These are phyloP conservation scores for Perilla frutescens DNA, from an alignment of 257 asterid species.

Conservation along the genomic window DNA sequence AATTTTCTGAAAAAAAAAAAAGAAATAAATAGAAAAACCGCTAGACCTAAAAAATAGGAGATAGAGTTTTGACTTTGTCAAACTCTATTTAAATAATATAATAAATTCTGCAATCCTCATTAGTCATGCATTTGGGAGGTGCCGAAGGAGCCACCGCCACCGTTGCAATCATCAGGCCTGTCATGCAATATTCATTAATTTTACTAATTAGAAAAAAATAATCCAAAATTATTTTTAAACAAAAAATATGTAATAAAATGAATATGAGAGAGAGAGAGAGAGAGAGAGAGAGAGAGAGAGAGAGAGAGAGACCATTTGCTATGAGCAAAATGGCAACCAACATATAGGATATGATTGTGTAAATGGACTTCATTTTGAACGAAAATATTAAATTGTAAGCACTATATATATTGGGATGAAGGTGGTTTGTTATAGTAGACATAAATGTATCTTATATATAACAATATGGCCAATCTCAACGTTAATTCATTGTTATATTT, in stretches of 20 bases:
- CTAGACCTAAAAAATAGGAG: too few relatives aligned
- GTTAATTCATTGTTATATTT: too few relatives aligned
- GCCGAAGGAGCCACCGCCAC: neutral
- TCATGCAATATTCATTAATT: neutral
- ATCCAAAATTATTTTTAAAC: neutral
- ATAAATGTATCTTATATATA: too few relatives aligned
- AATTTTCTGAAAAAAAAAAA: too few relatives aligned
- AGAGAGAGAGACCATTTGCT: neutral
- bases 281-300: neutral
- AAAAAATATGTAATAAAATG: too few relatives aligned
- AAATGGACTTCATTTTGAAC: slow-evolving; percentile 1
- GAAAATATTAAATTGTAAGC: neutral
- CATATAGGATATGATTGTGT: neutral
- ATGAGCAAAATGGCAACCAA: neutral
- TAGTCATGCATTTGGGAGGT: neutral
- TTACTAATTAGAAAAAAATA: neutral
- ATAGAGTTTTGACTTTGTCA: too few relatives aligned
- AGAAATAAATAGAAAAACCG: too few relatives aligned
- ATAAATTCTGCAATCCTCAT: neutral
- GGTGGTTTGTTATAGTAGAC: neutral
- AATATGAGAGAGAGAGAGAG: too few relatives aligned
- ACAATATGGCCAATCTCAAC: too few relatives aligned
- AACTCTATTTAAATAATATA: too few relatives aligned
- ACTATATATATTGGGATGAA: neutral
- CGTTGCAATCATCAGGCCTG: neutral